These are phyloP conservation scores for Podospora anserina DNA, from an alignment of 495 filamentous ascomycete species.

Conservation along the genomic window DNA sequence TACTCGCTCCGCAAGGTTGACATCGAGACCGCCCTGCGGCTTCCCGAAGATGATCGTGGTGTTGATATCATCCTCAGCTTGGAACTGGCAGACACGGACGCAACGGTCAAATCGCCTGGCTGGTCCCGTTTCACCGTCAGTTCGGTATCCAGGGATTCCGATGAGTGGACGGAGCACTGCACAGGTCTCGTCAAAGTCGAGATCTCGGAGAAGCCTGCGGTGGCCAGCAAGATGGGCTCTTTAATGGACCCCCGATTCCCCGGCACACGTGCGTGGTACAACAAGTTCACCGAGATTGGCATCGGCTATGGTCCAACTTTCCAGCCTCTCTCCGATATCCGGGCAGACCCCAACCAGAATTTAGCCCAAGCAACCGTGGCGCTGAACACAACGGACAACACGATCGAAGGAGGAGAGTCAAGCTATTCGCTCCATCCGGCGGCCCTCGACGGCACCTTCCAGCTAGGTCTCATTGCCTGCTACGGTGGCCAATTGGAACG, in stretches of 20 bases:
- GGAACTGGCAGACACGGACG: background rate
- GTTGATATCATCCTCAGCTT: conserved; percentile 27
- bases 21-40: conserved; percentile 40
- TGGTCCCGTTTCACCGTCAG: conserved; percentile 5
- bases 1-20: conserved; percentile 36
- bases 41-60: conserved; percentile 29
- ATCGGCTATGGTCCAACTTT: conserved; percentile 42
- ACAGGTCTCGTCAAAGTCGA: conserved; percentile 25
- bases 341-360: conserved; percentile 28
- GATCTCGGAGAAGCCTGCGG: conserved; percentile 23
- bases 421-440: conserved; percentile 40
- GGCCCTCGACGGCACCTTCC: conserved; percentile 36
- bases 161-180: background rate
- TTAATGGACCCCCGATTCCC: conserved; percentile 19
- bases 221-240: background rate
- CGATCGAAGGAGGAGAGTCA: conserved; percentile 28
- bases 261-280: conserved; percentile 32
- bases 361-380: conserved; percentile 16
- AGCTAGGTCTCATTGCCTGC: conserved; percentile 24
- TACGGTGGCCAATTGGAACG: too few relatives aligned
- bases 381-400: conserved; percentile 18
- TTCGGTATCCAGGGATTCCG: background rate
- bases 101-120: background rate
- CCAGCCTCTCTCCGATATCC: conserved; percentile 28
- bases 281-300: conserved; percentile 34